Base-by-base conservation (phyloP, 2,329 filamentous ascomycete species). In the Nannizziopsis arthrosporioides region DNA sequence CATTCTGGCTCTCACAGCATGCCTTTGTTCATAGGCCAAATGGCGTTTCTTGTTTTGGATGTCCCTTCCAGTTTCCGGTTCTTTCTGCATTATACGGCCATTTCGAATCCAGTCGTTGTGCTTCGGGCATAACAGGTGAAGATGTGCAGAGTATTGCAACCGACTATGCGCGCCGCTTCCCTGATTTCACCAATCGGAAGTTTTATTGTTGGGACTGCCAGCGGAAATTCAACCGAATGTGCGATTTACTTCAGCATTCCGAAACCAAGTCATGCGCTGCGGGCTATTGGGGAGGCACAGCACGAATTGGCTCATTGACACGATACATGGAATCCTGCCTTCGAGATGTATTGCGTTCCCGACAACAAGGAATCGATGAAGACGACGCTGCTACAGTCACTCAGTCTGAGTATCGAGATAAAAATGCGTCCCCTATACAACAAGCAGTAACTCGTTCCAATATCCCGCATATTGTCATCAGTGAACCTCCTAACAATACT, bases 241-340 rank as follows among this genome's bases (percentile, higher is more conserved):
- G 55, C 31, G 56, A 58, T 32, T 46, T 57, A 9, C 39, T 58
- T 36, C 56, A 58, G 43, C 56, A 58, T 47, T 49, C 49, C 1
- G 56, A 58, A 42, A 53, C 53, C 1, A 49, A 42, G n/a, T 39
- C 39, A 4, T 57, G 56, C 32, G 14, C 15, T 4, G 51, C 52
- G 30, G 54, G 55, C 9, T 57, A 56, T 32, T 50, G 44, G 39
- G 49, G 40, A 18, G 51, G 48, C 4, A 46, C 43, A 6, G 48
- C 50, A 5, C 37, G 39, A 15, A 17, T 52, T 17, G 53, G 53
- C 12, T 41, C 32, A n/a, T 19, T 56, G 14, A 48, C 53, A 32
- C 38, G 52, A 30, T 51, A 52, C 42, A 51, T 58, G 38, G 30
- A 48, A n/a, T 12, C 2, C 8, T 38, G 34, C 10, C 30, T 48